Conservation (phyloP, 1,284 basidiomycete species). For the Rhizoctonia solani region DNA sequence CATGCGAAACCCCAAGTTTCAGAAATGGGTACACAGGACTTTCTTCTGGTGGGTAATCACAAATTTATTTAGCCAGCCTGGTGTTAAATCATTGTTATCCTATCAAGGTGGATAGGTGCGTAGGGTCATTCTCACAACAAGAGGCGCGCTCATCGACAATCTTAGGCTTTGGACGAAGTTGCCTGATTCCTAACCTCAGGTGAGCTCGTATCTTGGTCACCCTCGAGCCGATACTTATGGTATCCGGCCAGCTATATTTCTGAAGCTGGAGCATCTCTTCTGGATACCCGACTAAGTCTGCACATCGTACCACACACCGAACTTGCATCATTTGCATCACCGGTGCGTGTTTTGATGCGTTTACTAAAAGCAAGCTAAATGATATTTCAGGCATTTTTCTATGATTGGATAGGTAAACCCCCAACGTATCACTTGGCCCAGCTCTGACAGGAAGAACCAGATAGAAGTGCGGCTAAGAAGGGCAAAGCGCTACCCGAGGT, state of each 20-base stretch:
- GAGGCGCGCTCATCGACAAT: neutral
- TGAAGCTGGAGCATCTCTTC: constrained; percentile 82
- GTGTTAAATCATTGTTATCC: constrained; percentile 52
- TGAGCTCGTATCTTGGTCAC: constrained; percentile 42
- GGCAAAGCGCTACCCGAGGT: constrained; percentile 72
- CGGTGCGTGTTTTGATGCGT: no score
- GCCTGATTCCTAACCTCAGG: constrained; percentile 85
- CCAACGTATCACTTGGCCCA: neutral
- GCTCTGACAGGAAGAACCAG: constrained; percentile 43
- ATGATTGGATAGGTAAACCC: constrained; percentile 67
- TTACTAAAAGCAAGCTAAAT: no score
- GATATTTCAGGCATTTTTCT: constrained; percentile 91
- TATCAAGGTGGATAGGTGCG: constrained; percentile 32
- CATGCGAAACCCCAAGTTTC: constrained; percentile 59
- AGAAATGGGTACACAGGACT: constrained; percentile 88
- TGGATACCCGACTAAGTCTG: constrained; percentile 75
- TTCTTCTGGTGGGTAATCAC: constrained; percentile 62
- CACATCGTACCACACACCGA: constrained; percentile 86
- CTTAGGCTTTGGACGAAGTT: constrained; percentile 70
- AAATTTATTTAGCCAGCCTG: neutral
- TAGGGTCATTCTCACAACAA: neutral
- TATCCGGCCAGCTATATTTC: constrained; percentile 58
- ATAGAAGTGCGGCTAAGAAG: constrained; percentile 75
- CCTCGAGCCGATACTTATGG: neutral
- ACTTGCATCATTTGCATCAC: constrained; percentile 79